Evolutionary conservation across 257 asterid species (phyloP), one percentile per base, ranked within the genome.

Genomic region (Ballota nigra): DNA sequence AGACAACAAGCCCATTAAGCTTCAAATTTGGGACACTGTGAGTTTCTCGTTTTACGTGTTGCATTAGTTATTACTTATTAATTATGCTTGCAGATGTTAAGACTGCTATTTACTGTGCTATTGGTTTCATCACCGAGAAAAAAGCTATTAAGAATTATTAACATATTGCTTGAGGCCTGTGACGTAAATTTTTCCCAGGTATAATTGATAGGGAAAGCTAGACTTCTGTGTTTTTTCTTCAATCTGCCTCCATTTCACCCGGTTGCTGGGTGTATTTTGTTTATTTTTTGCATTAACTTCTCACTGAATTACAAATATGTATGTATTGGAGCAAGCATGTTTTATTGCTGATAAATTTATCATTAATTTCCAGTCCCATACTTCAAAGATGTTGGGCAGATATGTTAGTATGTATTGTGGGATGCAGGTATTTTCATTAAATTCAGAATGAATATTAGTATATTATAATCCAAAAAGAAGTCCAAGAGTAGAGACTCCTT

Each of bases 21-120:
- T 83, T 63, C 90, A 85, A 63, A 85, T 80, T 36, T 85, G 90
- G 90, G 90, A 85, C 73, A 85, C 90, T 66, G 87, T 85, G 55
- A 49, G 75, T 77, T 71, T 69, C 71, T 26, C 29, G 19, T 29
- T 4, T 34, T 3, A 52, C 63, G 26, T 28, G 55, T 22, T 38
- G 64, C 23, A 40, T 62, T 45, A 5, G 70, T 9, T 47, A 67
- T 47, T 9, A 53, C 9, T 53, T 79, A 43, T n/a, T 61, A 11
- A 41, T 66, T 19, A 12, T 13, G 65, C 65, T 10, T 53, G 13
- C 24, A 4, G 66, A 26, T 13, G 36, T 18, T 47, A 8, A 26
- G 10, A 4, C 38, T 57, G 62, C 24, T 56, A 16, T 15, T 68
- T 36, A 16, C 23, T 64, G 20, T 6, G 57, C 12, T 45, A 43